Base-by-base conservation (phyloP, 2,329 filamentous ascomycete species). In the Botryotinia globosa region DNA sequence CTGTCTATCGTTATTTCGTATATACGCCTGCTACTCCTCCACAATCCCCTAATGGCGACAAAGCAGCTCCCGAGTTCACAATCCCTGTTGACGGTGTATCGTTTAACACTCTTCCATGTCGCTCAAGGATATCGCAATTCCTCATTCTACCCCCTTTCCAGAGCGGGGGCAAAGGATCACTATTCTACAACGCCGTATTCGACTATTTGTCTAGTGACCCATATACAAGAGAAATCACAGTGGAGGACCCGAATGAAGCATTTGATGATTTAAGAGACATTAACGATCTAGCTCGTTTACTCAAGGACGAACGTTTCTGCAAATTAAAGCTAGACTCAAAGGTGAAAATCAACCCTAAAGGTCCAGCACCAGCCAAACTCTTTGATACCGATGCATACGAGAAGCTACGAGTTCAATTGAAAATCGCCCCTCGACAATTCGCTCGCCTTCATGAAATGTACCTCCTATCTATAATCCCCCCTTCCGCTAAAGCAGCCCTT, bases 41-140 rank as follows among this genome's bases (percentile, higher is more conserved):
- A 16, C 76, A 81, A 4, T 84, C 83, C 45, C 80, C 84, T 20
- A 71, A 71, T 74, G 76, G 71, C 74, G 77, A 78, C 75, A 44
- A 78, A 78, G n/a, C 75, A 67, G 75, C 81, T 69, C 80, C 86
- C 65, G 81, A 87, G 45, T 81, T 87, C 64, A 82, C 85, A 64
- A 77, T 84, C 7, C 81, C 80, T 0, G 59, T 76, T 22, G 72
- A 77, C n/a, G 76, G 74, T 71, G 42, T 76, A 48, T 77, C 82
- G n/a, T 84, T 91, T 75, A 81, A 87, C 7, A 84, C 90, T 66
- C 86, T 94, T 3, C 91, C 93, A 20, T 92, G 91, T 77, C 90
- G 95, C 56, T 89, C 93, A 74, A 88, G 97, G 62, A 93, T 99
- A 76, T 97, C 95, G 0, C 96, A 99, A 81, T 98, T 98, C 82